These are phyloP conservation scores for Stachybotrys echinatus DNA, from an alignment of 2,329 filamentous ascomycete genomes.

Conservation along the genomic window DNA sequence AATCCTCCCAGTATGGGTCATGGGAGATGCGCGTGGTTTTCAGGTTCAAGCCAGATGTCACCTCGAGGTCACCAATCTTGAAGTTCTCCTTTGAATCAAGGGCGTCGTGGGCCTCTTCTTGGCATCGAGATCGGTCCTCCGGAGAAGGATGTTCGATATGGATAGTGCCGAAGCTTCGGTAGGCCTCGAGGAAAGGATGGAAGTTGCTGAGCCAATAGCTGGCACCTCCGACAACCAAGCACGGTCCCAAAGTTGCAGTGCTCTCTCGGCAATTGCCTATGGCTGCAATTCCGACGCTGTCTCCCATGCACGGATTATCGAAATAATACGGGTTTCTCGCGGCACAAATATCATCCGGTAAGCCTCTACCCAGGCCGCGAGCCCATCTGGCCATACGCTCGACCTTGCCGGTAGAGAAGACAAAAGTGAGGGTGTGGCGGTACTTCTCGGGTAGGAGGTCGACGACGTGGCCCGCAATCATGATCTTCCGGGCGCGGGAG, in stretches of 20 bases:
- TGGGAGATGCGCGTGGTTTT: conserved; percentile 38
- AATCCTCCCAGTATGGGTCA: conserved; percentile 39
- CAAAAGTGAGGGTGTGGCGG: conserved; percentile 23
- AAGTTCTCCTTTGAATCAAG: conserved; percentile 22
- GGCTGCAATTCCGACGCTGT: conserved; percentile 34
- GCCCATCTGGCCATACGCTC: conserved; percentile 33
- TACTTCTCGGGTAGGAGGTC: conserved; percentile 32
- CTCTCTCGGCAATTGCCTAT: conserved; percentile 23
- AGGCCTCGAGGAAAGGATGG: conserved; percentile 36
- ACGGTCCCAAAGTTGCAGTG: conserved; percentile 37
- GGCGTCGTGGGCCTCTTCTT: conserved; percentile 29
- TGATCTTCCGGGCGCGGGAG: conserved; percentile 29
- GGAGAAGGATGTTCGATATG: conserved; percentile 35
- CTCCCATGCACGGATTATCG: conserved; percentile 36
- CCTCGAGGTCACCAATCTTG: conserved; percentile 27
- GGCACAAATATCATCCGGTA: conserved; percentile 34
- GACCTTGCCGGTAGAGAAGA: conserved; percentile 32
- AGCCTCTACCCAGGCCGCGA: conserved; percentile 27
- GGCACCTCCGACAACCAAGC: conserved; percentile 28
- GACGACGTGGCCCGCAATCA: conserved; percentile 33
- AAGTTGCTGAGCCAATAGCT: conserved; percentile 38
- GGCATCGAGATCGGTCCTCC: conserved; percentile 30
- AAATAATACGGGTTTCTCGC: conserved; percentile 39
- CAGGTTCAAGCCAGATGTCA: conserved; percentile 35
- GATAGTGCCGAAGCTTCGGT: conserved; percentile 18